phyloP scores from a whole-genome alignment of 805 yeast genomes.

The Danielia oregonensis region DNA sequence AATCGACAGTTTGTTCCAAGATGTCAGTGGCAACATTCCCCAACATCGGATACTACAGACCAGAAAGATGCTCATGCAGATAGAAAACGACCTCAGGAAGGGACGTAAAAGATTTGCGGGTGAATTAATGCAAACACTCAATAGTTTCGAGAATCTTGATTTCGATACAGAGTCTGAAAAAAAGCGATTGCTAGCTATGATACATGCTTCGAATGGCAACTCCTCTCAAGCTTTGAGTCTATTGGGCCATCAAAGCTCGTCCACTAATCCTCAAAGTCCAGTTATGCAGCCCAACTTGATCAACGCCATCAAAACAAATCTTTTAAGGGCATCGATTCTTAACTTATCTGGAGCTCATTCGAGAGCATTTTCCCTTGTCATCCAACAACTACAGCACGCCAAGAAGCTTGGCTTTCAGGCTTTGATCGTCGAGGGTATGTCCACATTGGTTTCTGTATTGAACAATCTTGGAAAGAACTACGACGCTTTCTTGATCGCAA shows the following conservation, averaged over 20 bases:
- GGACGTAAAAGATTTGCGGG: conserved; percentile 35
- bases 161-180: conserved; percentile 8
- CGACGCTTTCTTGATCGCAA: conserved; percentile 43
- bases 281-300: conserved; percentile 27
- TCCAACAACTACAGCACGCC: conserved; percentile 49
- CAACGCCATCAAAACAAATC: conserved; percentile 44
- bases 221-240: conserved; percentile 22
- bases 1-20: conserved; percentile 28
- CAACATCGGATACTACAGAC: conserved; percentile 41
- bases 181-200: conserved; percentile 6
- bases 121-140: conserved; percentile 28
- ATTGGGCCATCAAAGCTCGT: conserved; percentile 1
- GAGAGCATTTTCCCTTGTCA: conserved; percentile 47
- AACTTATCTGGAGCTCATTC: conserved; percentile 26
- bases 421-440: conserved; percentile 43
- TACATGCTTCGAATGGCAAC: conserved; percentile 19
- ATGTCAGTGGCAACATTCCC: conserved; percentile 28
- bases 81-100: conserved; percentile 33
- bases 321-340: conserved; percentile 43
- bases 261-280: not conserved
- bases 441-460: conserved; percentile 44
- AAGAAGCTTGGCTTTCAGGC: conserved; percentile 43
- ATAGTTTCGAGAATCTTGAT: conserved; percentile 21
- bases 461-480: conserved; percentile 35
- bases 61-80: conserved; percentile 36